phyloP scores from a whole-genome alignment of 202 grass and related monocot species.

The Carex arenaria region DNA sequence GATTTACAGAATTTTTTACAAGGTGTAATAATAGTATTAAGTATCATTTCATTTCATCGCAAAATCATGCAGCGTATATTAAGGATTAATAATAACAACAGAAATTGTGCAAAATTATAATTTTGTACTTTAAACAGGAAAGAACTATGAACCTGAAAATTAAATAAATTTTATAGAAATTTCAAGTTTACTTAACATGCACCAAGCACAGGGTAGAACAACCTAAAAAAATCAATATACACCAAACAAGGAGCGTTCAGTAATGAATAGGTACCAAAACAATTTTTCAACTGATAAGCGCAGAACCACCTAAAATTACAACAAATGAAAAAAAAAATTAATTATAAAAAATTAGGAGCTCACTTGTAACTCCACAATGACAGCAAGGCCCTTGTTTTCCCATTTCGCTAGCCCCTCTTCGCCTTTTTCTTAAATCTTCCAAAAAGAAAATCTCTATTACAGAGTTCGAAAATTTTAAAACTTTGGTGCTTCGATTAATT shows the following conservation, averaged over 20 bases:
- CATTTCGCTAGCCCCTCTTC: constrained; percentile 30
- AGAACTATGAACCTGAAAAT: neutral
- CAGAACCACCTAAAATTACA: neutral
- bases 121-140: neutral
- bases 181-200: neutral
- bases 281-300: neutral
- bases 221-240: neutral
- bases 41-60: neutral
- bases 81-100: neutral
- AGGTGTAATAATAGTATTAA: neutral
- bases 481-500: neutral
- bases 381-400: constrained; percentile 47
- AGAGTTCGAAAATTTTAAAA: constrained; percentile 4
- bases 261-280: neutral
- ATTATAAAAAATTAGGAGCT: constrained; percentile 24
- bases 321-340: neutral
- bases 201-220: neutral
- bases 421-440: constrained; percentile 2
- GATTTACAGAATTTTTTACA: neutral
- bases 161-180: neutral
- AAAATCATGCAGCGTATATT: neutral
- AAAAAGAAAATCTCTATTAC: constrained; percentile 7
- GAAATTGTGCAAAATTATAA: neutral
- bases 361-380: constrained; percentile 60
- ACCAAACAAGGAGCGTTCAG: neutral